A percentile compares a stretch with the other conserved stretches of the same genome.
phyloP scores from a whole-genome alignment of 805 yeast species.

The Saturnispora galanensis region DNA sequence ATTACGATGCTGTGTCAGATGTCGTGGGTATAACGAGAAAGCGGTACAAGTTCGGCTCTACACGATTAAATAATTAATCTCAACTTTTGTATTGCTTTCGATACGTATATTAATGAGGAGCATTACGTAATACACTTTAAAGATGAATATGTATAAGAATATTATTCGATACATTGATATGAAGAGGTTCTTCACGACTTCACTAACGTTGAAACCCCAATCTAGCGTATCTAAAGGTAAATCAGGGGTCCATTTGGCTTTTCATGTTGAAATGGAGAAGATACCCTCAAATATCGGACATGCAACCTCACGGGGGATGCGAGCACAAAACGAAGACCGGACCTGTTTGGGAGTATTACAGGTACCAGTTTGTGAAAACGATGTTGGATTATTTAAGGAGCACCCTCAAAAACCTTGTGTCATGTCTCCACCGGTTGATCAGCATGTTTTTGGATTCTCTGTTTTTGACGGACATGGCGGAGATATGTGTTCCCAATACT shows the following conservation, averaged over 20 bases:
- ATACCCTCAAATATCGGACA: conserved; percentile 78
- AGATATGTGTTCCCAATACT: conserved; percentile 54
- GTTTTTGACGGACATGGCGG: conserved; percentile 97
- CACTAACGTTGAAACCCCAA: not conserved
- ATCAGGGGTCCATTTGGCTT: conserved; percentile 14
- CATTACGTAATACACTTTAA: too few relatives aligned
- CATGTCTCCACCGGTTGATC: conserved; percentile 7
- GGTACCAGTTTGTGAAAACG: conserved; percentile 15
- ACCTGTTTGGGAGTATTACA: conserved; percentile 45
- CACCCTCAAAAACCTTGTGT: conserved; percentile 9
- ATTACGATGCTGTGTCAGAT: conserved; percentile 81
- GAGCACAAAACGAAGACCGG: conserved; percentile 74
- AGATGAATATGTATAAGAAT: too few relatives aligned
- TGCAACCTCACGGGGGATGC: conserved; percentile 60
- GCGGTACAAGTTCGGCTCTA: conserved; percentile 46
- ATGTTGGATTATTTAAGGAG: conserved; percentile 7
- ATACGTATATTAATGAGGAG: too few relatives aligned
- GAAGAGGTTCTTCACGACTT: conserved; percentile 3
- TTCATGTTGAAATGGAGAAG: conserved; percentile 47
- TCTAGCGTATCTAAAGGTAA: too few relatives aligned
- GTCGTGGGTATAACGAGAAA: conserved; percentile 59
- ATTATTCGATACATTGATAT: not conserved
- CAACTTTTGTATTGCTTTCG: too few relatives aligned
- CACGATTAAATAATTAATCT: not conserved
- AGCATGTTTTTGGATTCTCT: conserved; percentile 53